Evolutionary conservation across 2,329 filamentous ascomycete genomes (phyloP).

Genomic region (Ceratocystis diversiconidia): DNA sequence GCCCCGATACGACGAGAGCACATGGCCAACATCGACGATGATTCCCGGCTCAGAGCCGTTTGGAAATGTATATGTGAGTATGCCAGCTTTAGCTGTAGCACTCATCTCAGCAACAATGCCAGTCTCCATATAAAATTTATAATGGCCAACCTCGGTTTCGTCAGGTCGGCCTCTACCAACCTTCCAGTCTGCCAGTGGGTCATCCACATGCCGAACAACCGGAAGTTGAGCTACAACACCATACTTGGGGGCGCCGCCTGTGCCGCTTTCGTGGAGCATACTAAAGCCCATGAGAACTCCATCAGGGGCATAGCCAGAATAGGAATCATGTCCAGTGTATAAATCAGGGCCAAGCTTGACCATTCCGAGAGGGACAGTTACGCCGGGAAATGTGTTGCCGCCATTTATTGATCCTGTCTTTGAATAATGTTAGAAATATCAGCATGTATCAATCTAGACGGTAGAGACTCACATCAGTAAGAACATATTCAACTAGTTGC

Average conservation of each 20-base stretch:
- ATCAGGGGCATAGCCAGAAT: constrained; percentile 37
- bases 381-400: constrained; percentile 37
- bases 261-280: constrained; percentile 52
- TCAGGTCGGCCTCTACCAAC: constrained; percentile 39
- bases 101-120: constrained; percentile 44
- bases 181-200: constrained; percentile 43
- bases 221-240: constrained; percentile 50
- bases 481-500: constrained; percentile 26
- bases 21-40: constrained; percentile 51
- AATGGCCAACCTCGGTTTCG: constrained; percentile 45
- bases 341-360: constrained; percentile 38
- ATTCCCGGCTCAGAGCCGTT: constrained; percentile 30
- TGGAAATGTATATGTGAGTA: constrained; percentile 49
- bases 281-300: constrained; percentile 46
- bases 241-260: constrained; percentile 56
- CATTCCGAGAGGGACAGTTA: constrained; percentile 34
- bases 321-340: constrained; percentile 35
- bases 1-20: constrained; percentile 47
- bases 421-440: constrained; percentile 8
- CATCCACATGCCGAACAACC: constrained; percentile 33
- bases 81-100: constrained; percentile 40
- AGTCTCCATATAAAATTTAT: constrained; percentile 40
- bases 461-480: constrained; percentile 25
- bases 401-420: constrained; percentile 33
- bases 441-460: background rate